Base-by-base conservation (phyloP, 192 early-diverging fungal genomes). In the Phlyctochytrium planicorne region DNA sequence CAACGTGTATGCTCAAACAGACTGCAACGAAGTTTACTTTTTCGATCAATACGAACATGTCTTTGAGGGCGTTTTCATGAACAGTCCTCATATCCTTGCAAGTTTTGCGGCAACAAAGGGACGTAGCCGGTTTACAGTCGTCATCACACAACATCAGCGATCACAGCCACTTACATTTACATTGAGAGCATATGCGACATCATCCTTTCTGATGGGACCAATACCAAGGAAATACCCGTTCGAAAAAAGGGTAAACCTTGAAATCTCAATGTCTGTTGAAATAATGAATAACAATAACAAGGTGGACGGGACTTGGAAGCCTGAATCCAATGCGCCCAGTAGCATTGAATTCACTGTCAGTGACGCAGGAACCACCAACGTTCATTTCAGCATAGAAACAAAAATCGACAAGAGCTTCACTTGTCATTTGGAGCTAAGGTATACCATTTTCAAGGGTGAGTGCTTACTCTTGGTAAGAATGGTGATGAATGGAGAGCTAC, bases 101-200 rank as follows among this genome's bases (percentile, higher is more conserved):
- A 52, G 86, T 17, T 89, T 92, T 65, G 81, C 77, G 53, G 85
- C 85, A 1, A 83, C 87, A 0, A 66, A 75, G 34, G 84, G 85
- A 23, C 72, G 80, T 57, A 78, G 68, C 17, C 62, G 80, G 30
- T 91, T 89, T 70, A 93, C 91, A 0, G 76, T 94, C 67, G 93
- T 96, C 16, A 76, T 93, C 23, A 91, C 90, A 2, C 93, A 94
- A 73, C 88, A 88, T 68, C 82, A 91, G 37, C 91, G 90, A 67
- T 75, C 72, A 1, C 73, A 83, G 61, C 60, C 88, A 20, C 78
- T 94, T n/a, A 83, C 87, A 63, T 94, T 91, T 66, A 90, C 91
- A 1, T 68, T 96, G 57, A 80, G 90, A 37, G 88, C 79, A 0
- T 90, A 88, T 66, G 85, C 86, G 24, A 71, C 82, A 34, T 83